These are phyloP conservation scores for Citrullus amarus DNA, from an alignment of 306 rosid species.

Conservation along the genomic window DNA sequence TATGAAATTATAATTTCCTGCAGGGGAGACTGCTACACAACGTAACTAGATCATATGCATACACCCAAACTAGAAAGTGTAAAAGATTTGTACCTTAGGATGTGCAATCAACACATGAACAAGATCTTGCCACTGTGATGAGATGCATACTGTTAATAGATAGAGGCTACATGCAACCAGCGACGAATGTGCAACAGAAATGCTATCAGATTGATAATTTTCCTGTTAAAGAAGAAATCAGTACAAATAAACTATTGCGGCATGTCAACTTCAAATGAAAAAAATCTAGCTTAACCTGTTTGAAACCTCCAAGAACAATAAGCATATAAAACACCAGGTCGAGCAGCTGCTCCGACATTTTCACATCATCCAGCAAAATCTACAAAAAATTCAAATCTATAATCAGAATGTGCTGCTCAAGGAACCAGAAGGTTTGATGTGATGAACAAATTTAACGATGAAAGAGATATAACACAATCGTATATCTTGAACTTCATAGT, in stretches of 20 bases:
- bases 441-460: not conserved
- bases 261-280: slow-evolving; percentile 14
- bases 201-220: slow-evolving; percentile 26
- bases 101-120: slow-evolving; percentile 77
- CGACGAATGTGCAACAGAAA: slow-evolving; percentile 57
- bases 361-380: slow-evolving; percentile 79
- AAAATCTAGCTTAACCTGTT: slow-evolving; percentile 47
- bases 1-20: not conserved
- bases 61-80: not conserved
- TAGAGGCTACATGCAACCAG: slow-evolving; percentile 65
- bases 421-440: not conserved
- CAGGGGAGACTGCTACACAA: not conserved
- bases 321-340: slow-evolving; percentile 77
- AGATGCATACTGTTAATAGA: slow-evolving; percentile 59
- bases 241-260: slow-evolving; percentile 7
- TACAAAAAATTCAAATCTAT: slow-evolving; percentile 16
- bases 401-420: not conserved
- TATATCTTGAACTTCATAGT: not conserved
- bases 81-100: slow-evolving; percentile 44
- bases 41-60: not conserved
- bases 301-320: slow-evolving; percentile 47
- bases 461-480: not conserved
- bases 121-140: slow-evolving; percentile 78
- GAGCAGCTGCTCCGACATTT: slow-evolving; percentile 62
- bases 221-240: slow-evolving; percentile 43